phyloP scores from a whole-genome alignment of 2,329 filamentous ascomycete genomes.

The Xylaria multiplex region DNA sequence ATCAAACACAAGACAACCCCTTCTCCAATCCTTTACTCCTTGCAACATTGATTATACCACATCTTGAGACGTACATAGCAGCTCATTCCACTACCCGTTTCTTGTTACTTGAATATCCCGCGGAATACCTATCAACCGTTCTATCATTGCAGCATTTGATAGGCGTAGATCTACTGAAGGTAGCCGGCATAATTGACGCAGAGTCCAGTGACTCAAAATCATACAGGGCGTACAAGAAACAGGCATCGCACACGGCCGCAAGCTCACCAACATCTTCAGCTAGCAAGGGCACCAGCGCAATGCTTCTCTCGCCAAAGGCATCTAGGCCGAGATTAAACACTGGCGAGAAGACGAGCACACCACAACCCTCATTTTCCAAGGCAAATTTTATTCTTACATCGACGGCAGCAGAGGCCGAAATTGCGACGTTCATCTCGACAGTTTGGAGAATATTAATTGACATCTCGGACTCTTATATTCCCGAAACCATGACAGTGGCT shows the following conservation, averaged over 20 bases:
- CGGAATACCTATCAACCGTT: slow-evolving; percentile 65
- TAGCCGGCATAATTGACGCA: slow-evolving; percentile 65
- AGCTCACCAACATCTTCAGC: slow-evolving; percentile 42
- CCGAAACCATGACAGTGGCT: slow-evolving; percentile 48
- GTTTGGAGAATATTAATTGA: slow-evolving; percentile 62
- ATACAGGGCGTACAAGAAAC: slow-evolving; percentile 30
- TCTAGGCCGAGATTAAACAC: slow-evolving; percentile 14
- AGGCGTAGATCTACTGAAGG: slow-evolving; percentile 65
- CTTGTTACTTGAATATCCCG: slow-evolving; percentile 68
- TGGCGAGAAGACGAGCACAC: slow-evolving; percentile 11
- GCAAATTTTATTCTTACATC: slow-evolving; percentile 68
- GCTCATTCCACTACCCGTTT: slow-evolving; percentile 64
- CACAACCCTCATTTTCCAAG: slow-evolving; percentile 55
- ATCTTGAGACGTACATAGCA: slow-evolving; percentile 68
- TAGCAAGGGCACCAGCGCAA: slow-evolving; percentile 32
- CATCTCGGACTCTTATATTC: slow-evolving; percentile 58
- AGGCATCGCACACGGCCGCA: slow-evolving; percentile 24
- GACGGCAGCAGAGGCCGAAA: slow-evolving; percentile 63
- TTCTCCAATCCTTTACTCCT: slow-evolving; percentile 64
- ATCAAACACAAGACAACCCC: slow-evolving; percentile 63
- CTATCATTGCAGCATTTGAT: slow-evolving; percentile 67
- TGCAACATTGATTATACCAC: slow-evolving; percentile 67
- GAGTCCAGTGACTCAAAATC: slow-evolving; percentile 50
- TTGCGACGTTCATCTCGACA: slow-evolving; percentile 62
- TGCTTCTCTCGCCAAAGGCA: slow-evolving; percentile 30